Conservation (phyloP, 768 basidiomycete species). For the Tylopilus intermedius region DNA sequence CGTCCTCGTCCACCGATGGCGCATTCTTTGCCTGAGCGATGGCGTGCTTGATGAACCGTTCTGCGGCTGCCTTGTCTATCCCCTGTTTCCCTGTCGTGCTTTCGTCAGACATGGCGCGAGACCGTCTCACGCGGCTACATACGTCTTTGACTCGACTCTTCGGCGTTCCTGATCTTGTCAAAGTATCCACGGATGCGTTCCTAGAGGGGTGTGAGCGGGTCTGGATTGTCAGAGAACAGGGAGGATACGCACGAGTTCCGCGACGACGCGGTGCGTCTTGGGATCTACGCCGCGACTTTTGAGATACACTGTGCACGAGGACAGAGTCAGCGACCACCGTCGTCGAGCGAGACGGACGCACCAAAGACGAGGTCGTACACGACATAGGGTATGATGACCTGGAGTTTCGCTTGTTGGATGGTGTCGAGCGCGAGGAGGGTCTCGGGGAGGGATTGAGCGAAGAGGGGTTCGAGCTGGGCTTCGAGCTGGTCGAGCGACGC, state of each 20-base stretch:
- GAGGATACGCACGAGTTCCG: slow-evolving; percentile 41
- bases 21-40: slow-evolving; percentile 55
- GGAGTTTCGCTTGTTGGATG: slow-evolving; percentile 77
- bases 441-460: slow-evolving; percentile 65
- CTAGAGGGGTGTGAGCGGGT: slow-evolving; percentile 31
- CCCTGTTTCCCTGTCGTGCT: slow-evolving; percentile 33
- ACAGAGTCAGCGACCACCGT: not conserved
- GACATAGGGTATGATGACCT: slow-evolving; percentile 75
- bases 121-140: not conserved
- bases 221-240: not conserved
- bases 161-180: slow-evolving; percentile 72
- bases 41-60: slow-evolving; percentile 80
- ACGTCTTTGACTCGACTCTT: slow-evolving; percentile 55
- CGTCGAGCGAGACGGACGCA: slow-evolving; percentile 25
- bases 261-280: slow-evolving; percentile 67
- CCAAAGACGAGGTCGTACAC: slow-evolving; percentile 84
- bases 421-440: slow-evolving; percentile 59
- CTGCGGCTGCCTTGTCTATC: slow-evolving; percentile 77
- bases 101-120: not conserved
- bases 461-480: slow-evolving; percentile 56
- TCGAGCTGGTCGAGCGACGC: slow-evolving; percentile 69
- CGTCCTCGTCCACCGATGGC: slow-evolving; percentile 28
- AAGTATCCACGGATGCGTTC: slow-evolving; percentile 78
- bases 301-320: slow-evolving; percentile 57
- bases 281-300: slow-evolving; percentile 79